Base-by-base conservation (phyloP, 2,329 filamentous ascomycete species). In the Epichloe hybrida region DNA sequence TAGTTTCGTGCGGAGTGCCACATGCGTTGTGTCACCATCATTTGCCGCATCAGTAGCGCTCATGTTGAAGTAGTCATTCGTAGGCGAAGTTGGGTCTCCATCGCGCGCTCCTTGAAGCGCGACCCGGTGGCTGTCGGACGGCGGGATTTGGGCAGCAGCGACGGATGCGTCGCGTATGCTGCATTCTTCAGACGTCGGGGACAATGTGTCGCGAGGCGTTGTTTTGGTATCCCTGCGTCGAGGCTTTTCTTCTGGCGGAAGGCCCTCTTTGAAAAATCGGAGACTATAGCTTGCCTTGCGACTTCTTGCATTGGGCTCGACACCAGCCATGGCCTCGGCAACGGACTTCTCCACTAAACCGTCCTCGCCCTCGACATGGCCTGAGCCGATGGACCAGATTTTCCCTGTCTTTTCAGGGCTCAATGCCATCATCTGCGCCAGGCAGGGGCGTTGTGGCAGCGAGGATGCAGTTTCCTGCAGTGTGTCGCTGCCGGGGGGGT, bases 241-340 rank as follows among this genome's bases (percentile, higher is more conserved):
- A 41, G 65, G 61, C 59, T 76, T 76, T 43, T 83, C 78, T 49
- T 81, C 76, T 3, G 64, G 61, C n/a, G 79, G 78, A 17, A 83
- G 66, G 36, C 79, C 80, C 62, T 84, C 80, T 54, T 79, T 81
- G 69, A 84, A 84, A 58, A 84, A 81, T 2, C 81, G 73, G 52
- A 84, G 67, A 56, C 79, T 82, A 62, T 84, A 80, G 58, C 80
- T 84, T 39, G 81, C 76, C 64, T 84, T 84, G 56, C 81, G 76
- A 59, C 80, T 86, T 49, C 81, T 76, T 44, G 76, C 76, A 59
- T 77, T 81, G 58, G 72, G 78, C 58, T 83, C 80, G n/a, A 76
- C 68, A 2, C 79, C 79, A 17, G 77, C 73, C 60, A 83, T 70
- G 31, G 76, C 77, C 55, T 82, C 78, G 5, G 77, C 72, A 48